Percentiles rank a stretch among this genome's conserved stretches.
Evolutionary conservation across 768 basidiomycete species (phyloP).

Genomic region (Cystofilobasidium ferigula): DNA sequence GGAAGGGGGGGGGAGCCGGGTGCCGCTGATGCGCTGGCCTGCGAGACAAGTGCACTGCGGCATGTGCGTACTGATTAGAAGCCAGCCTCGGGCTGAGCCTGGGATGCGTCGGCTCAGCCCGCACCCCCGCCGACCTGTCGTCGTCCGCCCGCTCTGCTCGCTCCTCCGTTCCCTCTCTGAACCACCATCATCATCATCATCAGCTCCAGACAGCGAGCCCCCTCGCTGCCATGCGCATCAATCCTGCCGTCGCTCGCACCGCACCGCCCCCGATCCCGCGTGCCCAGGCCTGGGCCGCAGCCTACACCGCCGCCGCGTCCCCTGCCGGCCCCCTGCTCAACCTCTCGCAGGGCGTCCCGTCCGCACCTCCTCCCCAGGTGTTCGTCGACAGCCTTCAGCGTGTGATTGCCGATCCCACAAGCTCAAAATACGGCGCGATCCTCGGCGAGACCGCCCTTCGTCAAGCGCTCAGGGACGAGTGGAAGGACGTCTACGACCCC

Average conservation of each 20-base stretch:
- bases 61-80: too few relatives aligned
- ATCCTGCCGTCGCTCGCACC: constrained; percentile 9
- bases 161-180: not conserved
- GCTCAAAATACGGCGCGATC: constrained; percentile 51
- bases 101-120: too few relatives aligned
- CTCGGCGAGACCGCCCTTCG: constrained; percentile 51
- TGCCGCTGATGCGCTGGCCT: too few relatives aligned
- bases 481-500: constrained; percentile 50
- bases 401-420: constrained; percentile 32
- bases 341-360: constrained; percentile 65
- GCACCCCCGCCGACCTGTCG: too few relatives aligned
- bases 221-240: not conserved
- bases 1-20: too few relatives aligned
- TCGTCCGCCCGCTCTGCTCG: too few relatives aligned
- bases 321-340: constrained; percentile 47
- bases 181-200: too few relatives aligned
- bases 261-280: constrained; percentile 22
- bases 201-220: too few relatives aligned
- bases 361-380: constrained; percentile 49
- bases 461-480: constrained; percentile 50
- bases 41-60: too few relatives aligned
- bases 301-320: constrained; percentile 26
- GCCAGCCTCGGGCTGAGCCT: too few relatives aligned
- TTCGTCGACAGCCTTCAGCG: constrained; percentile 47
- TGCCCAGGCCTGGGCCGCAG: constrained; percentile 29